Evolutionary conservation across 495 filamentous ascomycete genomes (phyloP).

Genomic region (Chaetomidium leptoderma): DNA sequence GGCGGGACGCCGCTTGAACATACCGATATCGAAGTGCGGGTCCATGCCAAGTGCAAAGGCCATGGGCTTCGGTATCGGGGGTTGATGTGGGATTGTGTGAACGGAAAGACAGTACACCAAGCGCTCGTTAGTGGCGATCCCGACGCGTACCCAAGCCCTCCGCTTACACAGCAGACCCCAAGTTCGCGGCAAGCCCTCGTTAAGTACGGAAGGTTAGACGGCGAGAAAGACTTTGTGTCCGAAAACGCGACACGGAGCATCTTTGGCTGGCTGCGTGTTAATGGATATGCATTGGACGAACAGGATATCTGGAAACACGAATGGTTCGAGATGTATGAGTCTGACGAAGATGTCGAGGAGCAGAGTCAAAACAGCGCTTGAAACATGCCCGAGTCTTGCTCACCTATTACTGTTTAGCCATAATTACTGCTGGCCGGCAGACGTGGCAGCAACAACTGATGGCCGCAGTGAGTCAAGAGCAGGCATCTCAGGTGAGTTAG

Average conservation of each 20-base stretch:
- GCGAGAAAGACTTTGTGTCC: conserved; percentile 16
- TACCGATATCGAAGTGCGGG: conserved; percentile 14
- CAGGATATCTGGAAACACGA: conserved; percentile 19
- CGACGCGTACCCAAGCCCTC: neutral
- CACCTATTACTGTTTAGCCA: no score
- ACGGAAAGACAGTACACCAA: neutral
- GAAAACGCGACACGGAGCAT: conserved; percentile 18
- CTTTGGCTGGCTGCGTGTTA: conserved; percentile 7
- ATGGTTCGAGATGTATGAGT: conserved; percentile 18
- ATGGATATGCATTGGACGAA: conserved; percentile 14
- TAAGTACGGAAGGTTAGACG: conserved; percentile 9
- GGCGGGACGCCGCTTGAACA: conserved; percentile 10
- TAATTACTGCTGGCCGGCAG: no score
- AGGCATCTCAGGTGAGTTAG: no score
- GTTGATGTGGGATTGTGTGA: conserved; percentile 14
- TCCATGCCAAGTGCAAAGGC: conserved; percentile 14
- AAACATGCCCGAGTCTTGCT: no score
- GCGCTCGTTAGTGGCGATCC: neutral
- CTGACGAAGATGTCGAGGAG: no score
- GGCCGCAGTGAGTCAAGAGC: no score
- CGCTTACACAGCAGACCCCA: neutral
- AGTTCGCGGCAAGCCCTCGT: neutral
- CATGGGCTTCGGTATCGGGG: conserved; percentile 20
- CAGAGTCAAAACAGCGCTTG: no score
- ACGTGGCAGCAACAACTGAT: no score